A percentile compares a stretch with the other conserved stretches of the same genome.
These are phyloP conservation scores for Penicillium italicum DNA, from an alignment of 2,329 filamentous ascomycete species.

Conservation along the genomic window DNA sequence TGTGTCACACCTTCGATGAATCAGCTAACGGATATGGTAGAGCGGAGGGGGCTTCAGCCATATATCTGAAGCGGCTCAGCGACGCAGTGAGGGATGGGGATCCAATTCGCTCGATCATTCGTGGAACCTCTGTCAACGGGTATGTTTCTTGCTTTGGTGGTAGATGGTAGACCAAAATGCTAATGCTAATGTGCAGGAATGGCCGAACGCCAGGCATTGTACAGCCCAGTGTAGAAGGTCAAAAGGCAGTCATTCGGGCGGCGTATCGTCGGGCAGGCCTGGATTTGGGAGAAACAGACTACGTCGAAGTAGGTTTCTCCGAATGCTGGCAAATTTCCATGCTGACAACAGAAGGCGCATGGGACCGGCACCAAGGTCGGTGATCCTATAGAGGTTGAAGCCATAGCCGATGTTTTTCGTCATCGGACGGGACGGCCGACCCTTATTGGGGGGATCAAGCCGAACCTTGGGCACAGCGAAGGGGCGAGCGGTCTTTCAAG, in stretches of 20 bases:
- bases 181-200: background rate
- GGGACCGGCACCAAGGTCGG: background rate
- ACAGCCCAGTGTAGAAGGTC: background rate
- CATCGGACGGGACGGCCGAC: background rate
- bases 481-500: background rate
- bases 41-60: conserved; percentile 16
- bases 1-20: conserved; percentile 13
- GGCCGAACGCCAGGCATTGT: background rate
- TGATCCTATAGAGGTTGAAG: background rate
- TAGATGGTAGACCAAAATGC: background rate
- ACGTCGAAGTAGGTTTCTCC: background rate
- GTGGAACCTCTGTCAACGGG: conserved; percentile 11
- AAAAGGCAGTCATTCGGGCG: background rate
- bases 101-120: conserved; percentile 17
- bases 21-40: conserved; percentile 19
- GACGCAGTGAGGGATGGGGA: conserved; percentile 19
- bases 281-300: background rate
- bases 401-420: background rate
- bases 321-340: background rate
- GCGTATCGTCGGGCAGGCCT: background rate
- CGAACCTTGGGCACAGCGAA: background rate
- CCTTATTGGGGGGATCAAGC: background rate
- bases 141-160: background rate
- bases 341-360: background rate
- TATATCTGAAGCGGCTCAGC: conserved; percentile 20